Conservation (phyloP, 805 yeast genomes). For the Cyberlindnera japonica region DNA sequence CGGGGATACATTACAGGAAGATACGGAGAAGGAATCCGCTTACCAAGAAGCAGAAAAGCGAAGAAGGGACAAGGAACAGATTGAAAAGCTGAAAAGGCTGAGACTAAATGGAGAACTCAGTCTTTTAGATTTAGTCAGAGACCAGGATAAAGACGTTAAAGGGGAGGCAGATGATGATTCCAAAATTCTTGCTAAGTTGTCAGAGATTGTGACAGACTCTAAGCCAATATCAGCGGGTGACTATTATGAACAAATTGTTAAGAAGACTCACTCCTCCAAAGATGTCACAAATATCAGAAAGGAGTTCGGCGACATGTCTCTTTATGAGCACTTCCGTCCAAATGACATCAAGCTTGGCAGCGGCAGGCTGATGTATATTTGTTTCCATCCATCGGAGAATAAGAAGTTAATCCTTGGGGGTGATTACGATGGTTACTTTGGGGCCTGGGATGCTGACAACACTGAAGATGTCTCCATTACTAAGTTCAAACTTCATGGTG, state of each 20-base stretch:
- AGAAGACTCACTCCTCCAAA: slow-evolving; percentile 34
- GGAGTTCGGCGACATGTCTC: slow-evolving; percentile 46
- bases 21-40: slow-evolving; percentile 26
- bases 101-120: slow-evolving; percentile 65
- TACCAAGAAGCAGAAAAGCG: slow-evolving; percentile 25
- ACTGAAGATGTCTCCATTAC: slow-evolving; percentile 48
- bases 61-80: slow-evolving; percentile 37
- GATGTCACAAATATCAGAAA: slow-evolving; percentile 47
- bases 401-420: slow-evolving; percentile 76
- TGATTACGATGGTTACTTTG: slow-evolving; percentile 82
- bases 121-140: slow-evolving; percentile 53
- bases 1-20: slow-evolving; percentile 60
- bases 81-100: slow-evolving; percentile 49
- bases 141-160: too few relatives aligned
- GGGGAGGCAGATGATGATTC: slow-evolving; percentile 37
- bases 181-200: slow-evolving; percentile 31
- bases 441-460: slow-evolving; percentile 74
- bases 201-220: slow-evolving; percentile 27
- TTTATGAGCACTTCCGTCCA: slow-evolving; percentile 60
- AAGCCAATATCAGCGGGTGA: slow-evolving; percentile 60
- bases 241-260: slow-evolving; percentile 52
- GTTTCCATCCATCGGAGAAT: slow-evolving; percentile 69
- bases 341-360: slow-evolving; percentile 63
- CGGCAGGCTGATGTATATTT: slow-evolving; percentile 69
- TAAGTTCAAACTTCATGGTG: slow-evolving; percentile 70